phyloP scores from a whole-genome alignment of 2,329 filamentous ascomycete species.

The Thermoascus crustaceus region DNA sequence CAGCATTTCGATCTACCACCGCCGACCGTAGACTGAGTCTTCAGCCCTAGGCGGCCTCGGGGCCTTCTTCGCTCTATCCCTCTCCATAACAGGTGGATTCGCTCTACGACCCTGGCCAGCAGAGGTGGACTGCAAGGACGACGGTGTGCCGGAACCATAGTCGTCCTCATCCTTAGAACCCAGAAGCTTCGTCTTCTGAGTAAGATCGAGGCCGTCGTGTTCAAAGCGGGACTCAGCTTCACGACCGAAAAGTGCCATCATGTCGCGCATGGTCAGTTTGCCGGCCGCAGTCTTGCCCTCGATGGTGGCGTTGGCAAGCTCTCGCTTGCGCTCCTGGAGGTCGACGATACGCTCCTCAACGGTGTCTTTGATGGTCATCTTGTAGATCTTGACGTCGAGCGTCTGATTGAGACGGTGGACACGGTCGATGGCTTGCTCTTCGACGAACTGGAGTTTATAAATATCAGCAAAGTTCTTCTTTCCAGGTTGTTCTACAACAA shows the following conservation, averaged over 20 bases:
- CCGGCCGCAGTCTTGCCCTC: slow-evolving; percentile 67
- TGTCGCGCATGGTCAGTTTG: slow-evolving; percentile 88
- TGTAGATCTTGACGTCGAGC: slow-evolving; percentile 89
- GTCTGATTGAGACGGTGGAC: slow-evolving; percentile 98
- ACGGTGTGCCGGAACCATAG: slow-evolving; percentile 6
- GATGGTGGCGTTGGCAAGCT: slow-evolving; percentile 84
- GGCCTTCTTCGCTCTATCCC: slow-evolving; percentile 11
- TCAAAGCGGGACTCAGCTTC: slow-evolving; percentile 50
- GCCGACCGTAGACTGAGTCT: slow-evolving; percentile 35
- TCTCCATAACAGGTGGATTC: slow-evolving; percentile 14
- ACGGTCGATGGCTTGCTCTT: slow-evolving; percentile 97
- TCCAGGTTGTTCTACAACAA: background rate
- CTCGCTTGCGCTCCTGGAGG: slow-evolving; percentile 86
- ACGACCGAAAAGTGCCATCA: slow-evolving; percentile 78
- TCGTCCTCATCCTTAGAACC: slow-evolving; percentile 18
- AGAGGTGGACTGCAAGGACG: slow-evolving; percentile 10
- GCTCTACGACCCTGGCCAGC: slow-evolving; percentile 12
- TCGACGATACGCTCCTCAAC: slow-evolving; percentile 94
- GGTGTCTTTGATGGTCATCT: slow-evolving; percentile 74
- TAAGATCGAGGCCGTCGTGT: slow-evolving; percentile 32
- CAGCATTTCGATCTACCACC: slow-evolving; percentile 27
- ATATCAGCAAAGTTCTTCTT: slow-evolving; percentile 7
- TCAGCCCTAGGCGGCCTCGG: slow-evolving; percentile 23
- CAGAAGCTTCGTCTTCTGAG: slow-evolving; percentile 24
- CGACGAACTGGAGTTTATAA: slow-evolving; percentile 63